Evolutionary conservation across 139 green algal genomes (phyloP).

Genomic region (Haematococcus lacustris): DNA sequence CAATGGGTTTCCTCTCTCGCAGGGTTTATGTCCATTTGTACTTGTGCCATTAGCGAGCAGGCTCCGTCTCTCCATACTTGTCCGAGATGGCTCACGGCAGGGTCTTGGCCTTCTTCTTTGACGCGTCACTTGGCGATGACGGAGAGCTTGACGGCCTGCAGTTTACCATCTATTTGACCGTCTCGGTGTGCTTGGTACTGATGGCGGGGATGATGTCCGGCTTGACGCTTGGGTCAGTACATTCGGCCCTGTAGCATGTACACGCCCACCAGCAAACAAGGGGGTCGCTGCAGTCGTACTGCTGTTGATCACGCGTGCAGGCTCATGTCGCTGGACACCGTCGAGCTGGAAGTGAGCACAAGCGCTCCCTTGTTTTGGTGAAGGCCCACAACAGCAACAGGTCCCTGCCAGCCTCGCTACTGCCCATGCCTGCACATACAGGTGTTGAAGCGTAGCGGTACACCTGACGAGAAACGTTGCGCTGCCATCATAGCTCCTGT

Average conservation of each 20-base stretch:
- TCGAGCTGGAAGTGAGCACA: constrained; percentile 57
- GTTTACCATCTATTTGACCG: constrained; percentile 22
- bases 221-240: constrained; percentile 52
- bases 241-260: not conserved
- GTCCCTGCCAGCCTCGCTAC: not conserved
- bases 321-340: constrained; percentile 54
- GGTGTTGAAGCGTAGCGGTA: constrained; percentile 58
- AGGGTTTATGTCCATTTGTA: too few species aligned
- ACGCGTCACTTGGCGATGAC: constrained; percentile 5
- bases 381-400: not conserved
- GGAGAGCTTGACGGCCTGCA: not conserved
- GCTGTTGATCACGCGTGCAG: constrained; percentile 8
- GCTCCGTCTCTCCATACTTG: too few species aligned
- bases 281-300: not conserved
- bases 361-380: not conserved
- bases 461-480: constrained; percentile 26
- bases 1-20: too few species aligned
- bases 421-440: constrained; percentile 16
- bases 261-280: not conserved
- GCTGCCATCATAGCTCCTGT: constrained; percentile 23
- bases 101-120: too few species aligned
- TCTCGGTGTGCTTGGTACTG: constrained; percentile 22
- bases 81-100: too few species aligned
- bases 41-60: too few species aligned
- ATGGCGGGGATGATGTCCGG: constrained; percentile 63